These are phyloP conservation scores for Gossypium bickii DNA, from an alignment of 345 rosid genomes.

Conservation along the genomic window DNA sequence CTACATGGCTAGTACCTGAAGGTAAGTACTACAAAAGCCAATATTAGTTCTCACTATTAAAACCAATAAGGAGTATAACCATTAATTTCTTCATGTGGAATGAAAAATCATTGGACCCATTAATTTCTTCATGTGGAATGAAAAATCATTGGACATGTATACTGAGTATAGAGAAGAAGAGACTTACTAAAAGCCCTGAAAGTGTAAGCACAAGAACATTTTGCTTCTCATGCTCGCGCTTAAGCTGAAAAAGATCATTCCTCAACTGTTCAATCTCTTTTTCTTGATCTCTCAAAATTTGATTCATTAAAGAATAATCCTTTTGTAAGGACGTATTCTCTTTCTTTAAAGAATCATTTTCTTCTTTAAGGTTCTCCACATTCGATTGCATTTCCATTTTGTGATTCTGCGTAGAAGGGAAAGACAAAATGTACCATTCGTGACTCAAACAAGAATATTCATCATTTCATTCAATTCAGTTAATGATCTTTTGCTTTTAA, in stretches of 20 bases:
- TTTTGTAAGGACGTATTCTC: not conserved
- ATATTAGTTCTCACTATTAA: not conserved
- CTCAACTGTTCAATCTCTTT: constrained; percentile 10
- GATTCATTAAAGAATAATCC: not conserved
- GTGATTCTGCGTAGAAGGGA: not conserved
- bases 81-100: not conserved
- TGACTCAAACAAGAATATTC: not conserved
- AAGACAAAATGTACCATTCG: not conserved
- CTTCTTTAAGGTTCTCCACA: not conserved
- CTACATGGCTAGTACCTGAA: not conserved
- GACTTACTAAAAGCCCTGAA: constrained; percentile 13
- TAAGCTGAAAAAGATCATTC: constrained; percentile 3
- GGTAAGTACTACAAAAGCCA: not conserved
- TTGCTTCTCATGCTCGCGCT: constrained; percentile 10
- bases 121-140: not conserved
- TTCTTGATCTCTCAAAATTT: constrained; percentile 1
- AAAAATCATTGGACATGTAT: not conserved
- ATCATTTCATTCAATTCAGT: not conserved
- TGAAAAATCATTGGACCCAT: not conserved
- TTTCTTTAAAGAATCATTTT: constrained; percentile 2
- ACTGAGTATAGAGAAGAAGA: not conserved
- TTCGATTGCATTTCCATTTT: not conserved
- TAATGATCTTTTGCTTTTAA: not conserved
- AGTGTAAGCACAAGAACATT: constrained; percentile 13
- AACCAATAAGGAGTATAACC: not conserved